These are phyloP conservation scores for Nakaseomyces glabratus DNA, from an alignment of 1,139 yeast genomes.

Conservation along the genomic window DNA sequence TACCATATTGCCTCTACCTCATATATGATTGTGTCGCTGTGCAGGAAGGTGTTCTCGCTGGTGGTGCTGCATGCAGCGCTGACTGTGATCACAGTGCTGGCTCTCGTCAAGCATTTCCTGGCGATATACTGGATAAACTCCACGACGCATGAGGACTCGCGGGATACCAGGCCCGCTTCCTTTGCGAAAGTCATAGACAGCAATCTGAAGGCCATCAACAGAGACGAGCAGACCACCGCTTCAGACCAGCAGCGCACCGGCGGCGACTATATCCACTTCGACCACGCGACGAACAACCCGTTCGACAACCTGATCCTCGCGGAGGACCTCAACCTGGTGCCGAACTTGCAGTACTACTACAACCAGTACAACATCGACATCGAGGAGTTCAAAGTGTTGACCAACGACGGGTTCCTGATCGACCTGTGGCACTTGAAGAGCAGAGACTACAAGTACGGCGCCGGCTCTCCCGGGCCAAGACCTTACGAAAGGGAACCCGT, in stretches of 20 bases:
- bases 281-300: conserved; percentile 12
- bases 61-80: conserved; percentile 12
- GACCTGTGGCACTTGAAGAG: conserved; percentile 49
- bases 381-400: conserved; percentile 49
- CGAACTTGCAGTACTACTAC: conserved; percentile 59
- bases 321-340: conserved; percentile 33
- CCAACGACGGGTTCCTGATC: conserved; percentile 73
- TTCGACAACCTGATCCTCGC: conserved; percentile 19
- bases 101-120: conserved; percentile 13
- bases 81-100: conserved; percentile 16
- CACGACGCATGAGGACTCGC: conserved; percentile 3
- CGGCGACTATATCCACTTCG: conserved; percentile 8
- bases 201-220: conserved; percentile 1
- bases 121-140: conserved; percentile 5
- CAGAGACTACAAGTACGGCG: conserved; percentile 3
- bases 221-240: conserved; percentile 3
- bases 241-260: not conserved
- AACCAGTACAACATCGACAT: conserved; percentile 50
- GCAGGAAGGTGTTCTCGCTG: conserved; percentile 9
- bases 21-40: no score
- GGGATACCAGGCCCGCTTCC: conserved; percentile 6
- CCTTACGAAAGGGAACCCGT: conserved; percentile 43
- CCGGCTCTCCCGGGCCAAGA: conserved; percentile 29
- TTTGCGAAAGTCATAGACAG: conserved; percentile 3
- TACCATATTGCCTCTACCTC: no score